phyloP scores from a whole-genome alignment of 441 rosid genomes.

The Croton laevigatus region DNA sequence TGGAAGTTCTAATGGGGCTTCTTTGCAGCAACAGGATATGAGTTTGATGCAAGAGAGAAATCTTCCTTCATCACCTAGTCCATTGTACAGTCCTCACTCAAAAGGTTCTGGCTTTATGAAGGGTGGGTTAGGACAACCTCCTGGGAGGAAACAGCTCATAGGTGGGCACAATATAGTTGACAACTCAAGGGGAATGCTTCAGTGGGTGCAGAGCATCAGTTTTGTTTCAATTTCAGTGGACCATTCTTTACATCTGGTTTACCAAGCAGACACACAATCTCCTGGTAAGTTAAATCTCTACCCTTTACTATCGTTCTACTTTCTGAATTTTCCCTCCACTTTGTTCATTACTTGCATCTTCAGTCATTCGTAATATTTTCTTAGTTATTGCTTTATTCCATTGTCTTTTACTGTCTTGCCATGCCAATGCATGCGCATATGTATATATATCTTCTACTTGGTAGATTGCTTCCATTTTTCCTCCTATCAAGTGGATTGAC shows the following conservation, averaged over 20 bases:
- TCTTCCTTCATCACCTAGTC: slow-evolving; percentile 82
- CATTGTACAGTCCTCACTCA: slow-evolving; percentile 78
- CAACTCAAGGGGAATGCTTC: slow-evolving; percentile 85
- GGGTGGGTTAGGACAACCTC: slow-evolving; percentile 77
- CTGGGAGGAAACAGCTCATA: slow-evolving; percentile 76
- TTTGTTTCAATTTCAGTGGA: slow-evolving; percentile 80
- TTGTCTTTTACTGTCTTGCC: neutral
- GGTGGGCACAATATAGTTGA: slow-evolving; percentile 69
- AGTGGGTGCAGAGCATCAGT: slow-evolving; percentile 97
- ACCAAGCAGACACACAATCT: slow-evolving; percentile 71
- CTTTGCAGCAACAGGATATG: slow-evolving; percentile 92
- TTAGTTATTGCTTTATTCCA: too few relatives aligned
- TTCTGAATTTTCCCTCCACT: neutral
- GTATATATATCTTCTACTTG: neutral
- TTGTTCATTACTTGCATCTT: neutral
- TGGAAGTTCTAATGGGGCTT: slow-evolving; percentile 61
- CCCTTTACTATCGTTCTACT: slow-evolving; percentile 9
- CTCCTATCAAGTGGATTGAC: neutral
- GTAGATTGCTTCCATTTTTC: neutral
- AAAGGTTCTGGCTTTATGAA: slow-evolving; percentile 87
- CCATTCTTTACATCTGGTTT: slow-evolving; percentile 73
- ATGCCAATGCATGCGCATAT: too few relatives aligned
- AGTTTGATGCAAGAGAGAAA: slow-evolving; percentile 90
- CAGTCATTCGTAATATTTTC: neutral
- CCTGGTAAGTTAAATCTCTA: slow-evolving; percentile 53